Base-by-base conservation (phyloP, 495 filamentous ascomycete species). In the Aspergillus bertholletiae region DNA sequence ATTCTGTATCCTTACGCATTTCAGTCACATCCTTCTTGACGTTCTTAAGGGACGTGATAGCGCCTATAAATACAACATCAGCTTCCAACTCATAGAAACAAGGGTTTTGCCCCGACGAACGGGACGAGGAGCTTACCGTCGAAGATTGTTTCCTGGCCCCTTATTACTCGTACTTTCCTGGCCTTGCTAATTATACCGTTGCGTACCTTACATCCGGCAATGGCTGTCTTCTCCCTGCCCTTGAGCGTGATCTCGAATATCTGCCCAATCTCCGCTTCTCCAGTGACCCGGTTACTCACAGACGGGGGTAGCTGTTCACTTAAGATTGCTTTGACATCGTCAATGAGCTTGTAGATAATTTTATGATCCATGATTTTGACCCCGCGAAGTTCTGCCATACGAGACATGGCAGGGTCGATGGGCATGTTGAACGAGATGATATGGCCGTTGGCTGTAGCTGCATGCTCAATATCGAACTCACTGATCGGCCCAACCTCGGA, bases 1-100 rank as follows among this genome's bases (percentile, higher is more conserved):
- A 99, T 67, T 99, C 95, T 39, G 76, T 84, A 37, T 89, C 92
- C 77, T 96, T 97, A 61, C 84, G 86, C 84, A 93, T 92, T 63
- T 96, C 88, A 7, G 75, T 74, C 7, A 92, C 86, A 63, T 96
- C 89, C 60, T 96, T 94, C 80, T 97, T 95, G 66, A 88, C 82
- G 60, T 93, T 88, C 76, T 94, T 97, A 27, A 99, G 81, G 2
- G 88, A 89, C 18, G 82, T 75, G 13, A 97, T 78, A 8, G 78
- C 74, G 51, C 92, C 92, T 96, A 45, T 30, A 27, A 39, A 17
- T 11, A 39, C 1, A 20, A 23, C 21, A 21, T 53, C 46, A 60
- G 51, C 24, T 24, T 24, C 22, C 4, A 26, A 15, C 18, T 12
- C 12, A 13, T 18, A 24, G 15, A 22, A 18, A 28, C 24, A 55